Evolutionary conservation across 2,329 filamentous ascomycete genomes (phyloP).

Genomic region (Ceratocystis variospora): DNA sequence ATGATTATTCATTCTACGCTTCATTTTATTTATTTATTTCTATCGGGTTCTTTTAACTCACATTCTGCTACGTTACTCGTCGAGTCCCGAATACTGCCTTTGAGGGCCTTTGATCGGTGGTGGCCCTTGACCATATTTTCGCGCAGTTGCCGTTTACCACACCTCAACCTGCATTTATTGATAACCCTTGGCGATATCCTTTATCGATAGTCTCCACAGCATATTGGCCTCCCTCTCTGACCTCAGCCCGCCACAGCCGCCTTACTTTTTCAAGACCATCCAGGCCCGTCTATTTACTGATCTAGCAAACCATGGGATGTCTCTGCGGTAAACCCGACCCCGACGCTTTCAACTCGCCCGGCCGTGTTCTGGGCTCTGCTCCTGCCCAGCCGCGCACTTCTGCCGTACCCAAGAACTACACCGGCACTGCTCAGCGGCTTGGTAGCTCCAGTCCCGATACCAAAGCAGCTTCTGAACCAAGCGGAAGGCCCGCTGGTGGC

Average conservation of each 20-base stretch:
- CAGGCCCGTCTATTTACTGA: background rate
- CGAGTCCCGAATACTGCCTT: background rate
- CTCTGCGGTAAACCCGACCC: conserved; percentile 62
- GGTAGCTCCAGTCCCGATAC: background rate
- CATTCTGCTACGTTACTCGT: background rate
- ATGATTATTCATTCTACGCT: background rate
- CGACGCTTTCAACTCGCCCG: conserved; percentile 57
- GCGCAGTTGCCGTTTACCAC: background rate
- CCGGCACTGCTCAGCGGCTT: conserved; percentile 11
- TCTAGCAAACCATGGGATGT: conserved; percentile 55
- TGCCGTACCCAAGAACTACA: conserved; percentile 33
- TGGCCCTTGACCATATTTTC: background rate
- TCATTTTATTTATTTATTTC: background rate
- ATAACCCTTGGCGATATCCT: no score
- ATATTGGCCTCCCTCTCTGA: background rate
- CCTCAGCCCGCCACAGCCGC: background rate
- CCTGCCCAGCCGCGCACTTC: conserved; percentile 32
- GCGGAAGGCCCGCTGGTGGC: background rate
- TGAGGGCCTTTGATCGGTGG: background rate
- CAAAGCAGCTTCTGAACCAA: background rate
- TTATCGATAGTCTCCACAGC: background rate
- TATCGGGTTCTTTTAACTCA: background rate
- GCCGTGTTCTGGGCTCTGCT: conserved; percentile 53
- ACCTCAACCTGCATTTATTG: no score
- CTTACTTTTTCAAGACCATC: background rate